phyloP scores from a whole-genome alignment of 2,329 filamentous ascomycete species.

The Diaporthe sp. region DNA sequence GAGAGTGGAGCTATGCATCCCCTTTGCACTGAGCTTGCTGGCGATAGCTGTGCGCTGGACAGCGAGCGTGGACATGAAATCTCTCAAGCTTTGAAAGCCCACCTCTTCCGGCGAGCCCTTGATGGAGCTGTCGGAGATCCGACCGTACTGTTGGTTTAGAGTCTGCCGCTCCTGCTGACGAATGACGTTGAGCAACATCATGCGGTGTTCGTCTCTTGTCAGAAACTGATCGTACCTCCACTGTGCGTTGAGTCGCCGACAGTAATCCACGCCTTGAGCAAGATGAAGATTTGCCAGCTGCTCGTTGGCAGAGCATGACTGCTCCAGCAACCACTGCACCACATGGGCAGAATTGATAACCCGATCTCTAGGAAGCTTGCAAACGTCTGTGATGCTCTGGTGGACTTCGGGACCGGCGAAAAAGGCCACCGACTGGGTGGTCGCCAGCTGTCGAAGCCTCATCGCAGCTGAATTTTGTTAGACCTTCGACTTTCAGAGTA shows the following conservation, averaged over 20 bases:
- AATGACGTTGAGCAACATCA: slow-evolving; percentile 59
- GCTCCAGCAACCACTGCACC: slow-evolving; percentile 73
- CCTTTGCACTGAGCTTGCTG: slow-evolving; percentile 52
- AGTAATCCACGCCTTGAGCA: slow-evolving; percentile 73
- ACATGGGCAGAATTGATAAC: slow-evolving; percentile 55
- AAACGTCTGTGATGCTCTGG: slow-evolving; percentile 68
- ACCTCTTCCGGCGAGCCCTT: slow-evolving; percentile 44
- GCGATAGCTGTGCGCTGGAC: slow-evolving; percentile 48
- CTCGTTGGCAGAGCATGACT: slow-evolving; percentile 72
- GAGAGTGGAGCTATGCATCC: slow-evolving; percentile 63
- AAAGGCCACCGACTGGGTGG: slow-evolving; percentile 68
- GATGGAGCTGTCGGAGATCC: slow-evolving; percentile 38
- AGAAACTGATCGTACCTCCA: slow-evolving; percentile 59
- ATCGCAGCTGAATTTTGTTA: slow-evolving; percentile 66
- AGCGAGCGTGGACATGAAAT: slow-evolving; percentile 51
- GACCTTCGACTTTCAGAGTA: too few species aligned
- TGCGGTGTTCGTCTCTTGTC: slow-evolving; percentile 48
- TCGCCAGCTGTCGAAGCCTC: slow-evolving; percentile 70
- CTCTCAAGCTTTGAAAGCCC: slow-evolving; percentile 41
- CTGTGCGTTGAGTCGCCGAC: slow-evolving; percentile 65
- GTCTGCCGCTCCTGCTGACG: slow-evolving; percentile 69
- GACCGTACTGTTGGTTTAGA: slow-evolving; percentile 69
- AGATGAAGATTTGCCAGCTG: slow-evolving; percentile 70
- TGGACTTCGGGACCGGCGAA: slow-evolving; percentile 72
- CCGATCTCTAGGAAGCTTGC: slow-evolving; percentile 47